These are phyloP conservation scores for Solanum piurae DNA, from an alignment of 257 asterid genomes.

Conservation along the genomic window DNA sequence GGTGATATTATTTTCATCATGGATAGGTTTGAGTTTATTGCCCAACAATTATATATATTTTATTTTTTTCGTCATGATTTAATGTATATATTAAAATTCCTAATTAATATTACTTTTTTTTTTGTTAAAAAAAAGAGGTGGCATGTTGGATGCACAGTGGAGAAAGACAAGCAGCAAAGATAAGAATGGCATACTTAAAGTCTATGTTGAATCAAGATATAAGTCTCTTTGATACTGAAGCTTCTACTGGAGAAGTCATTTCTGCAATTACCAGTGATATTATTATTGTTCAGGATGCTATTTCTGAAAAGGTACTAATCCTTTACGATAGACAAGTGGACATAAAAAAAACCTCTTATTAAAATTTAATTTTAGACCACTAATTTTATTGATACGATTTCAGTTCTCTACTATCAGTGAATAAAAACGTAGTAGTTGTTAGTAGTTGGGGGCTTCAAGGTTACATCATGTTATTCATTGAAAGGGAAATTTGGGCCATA, in stretches of 20 bases:
- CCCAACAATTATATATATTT: background rate
- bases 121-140: constrained; percentile 45
- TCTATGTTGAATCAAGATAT: constrained; percentile 81
- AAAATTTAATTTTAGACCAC: background rate
- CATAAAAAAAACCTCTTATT: background rate
- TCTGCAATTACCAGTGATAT: constrained; percentile 87
- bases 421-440: background rate
- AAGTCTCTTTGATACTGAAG: constrained; percentile 68
- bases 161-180: constrained; percentile 93
- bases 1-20: constrained; percentile 76
- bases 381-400: background rate
- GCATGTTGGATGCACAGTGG: constrained; percentile 98
- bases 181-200: constrained; percentile 87
- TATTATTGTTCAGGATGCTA: constrained; percentile 83
- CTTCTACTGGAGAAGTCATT: constrained; percentile 87
- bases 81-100: background rate
- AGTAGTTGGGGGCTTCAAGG: background rate
- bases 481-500: background rate
- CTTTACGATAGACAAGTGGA: background rate
- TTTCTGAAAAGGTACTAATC: constrained; percentile 78
- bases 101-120: background rate
- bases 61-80: background rate
- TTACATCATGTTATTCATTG: background rate
- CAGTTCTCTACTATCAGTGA: background rate
- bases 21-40: constrained; percentile 49